Percentiles rank a stretch among this genome's conserved stretches.
Conservation (phyloP, 805 yeast genomes). For the Scheffersomyces amazonensis region DNA sequence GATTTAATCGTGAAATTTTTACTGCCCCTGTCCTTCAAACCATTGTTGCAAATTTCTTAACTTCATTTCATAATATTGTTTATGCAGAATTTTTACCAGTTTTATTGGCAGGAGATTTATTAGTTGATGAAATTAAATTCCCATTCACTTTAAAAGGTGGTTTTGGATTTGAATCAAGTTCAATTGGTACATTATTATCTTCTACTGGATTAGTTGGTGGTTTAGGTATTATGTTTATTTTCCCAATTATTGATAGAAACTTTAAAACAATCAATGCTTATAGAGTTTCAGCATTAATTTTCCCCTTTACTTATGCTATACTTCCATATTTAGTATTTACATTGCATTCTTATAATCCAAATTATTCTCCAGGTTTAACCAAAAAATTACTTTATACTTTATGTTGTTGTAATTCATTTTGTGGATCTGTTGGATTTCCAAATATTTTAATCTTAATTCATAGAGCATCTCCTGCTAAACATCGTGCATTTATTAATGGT, state of each 20-base stretch:
- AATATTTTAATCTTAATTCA: slow-evolving; percentile 52
- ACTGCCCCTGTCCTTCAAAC: slow-evolving; percentile 27
- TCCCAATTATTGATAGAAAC: slow-evolving; percentile 49
- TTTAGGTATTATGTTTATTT: slow-evolving; percentile 45
- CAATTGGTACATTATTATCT: slow-evolving; percentile 51
- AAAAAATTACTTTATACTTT: slow-evolving; percentile 23
- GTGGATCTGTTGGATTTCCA: slow-evolving; percentile 50
- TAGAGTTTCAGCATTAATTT: slow-evolving; percentile 34
- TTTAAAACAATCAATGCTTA: slow-evolving; percentile 46
- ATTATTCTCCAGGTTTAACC: slow-evolving; percentile 18
- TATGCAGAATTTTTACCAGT: slow-evolving; percentile 57
- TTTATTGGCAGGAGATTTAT: slow-evolving; percentile 39
- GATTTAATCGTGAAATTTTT: slow-evolving; percentile 20
- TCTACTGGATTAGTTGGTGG: slow-evolving; percentile 54
- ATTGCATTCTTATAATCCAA: slow-evolving; percentile 28
- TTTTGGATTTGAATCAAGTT: slow-evolving; percentile 42
- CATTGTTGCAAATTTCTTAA: slow-evolving; percentile 35
- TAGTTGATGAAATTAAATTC: slow-evolving; percentile 30
- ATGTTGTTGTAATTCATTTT: slow-evolving; percentile 27
- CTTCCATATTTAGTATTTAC: slow-evolving; percentile 50
- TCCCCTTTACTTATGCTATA: slow-evolving; percentile 43
- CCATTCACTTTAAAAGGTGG: slow-evolving; percentile 55
- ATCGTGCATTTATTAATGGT: slow-evolving; percentile 60
- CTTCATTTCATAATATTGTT: slow-evolving; percentile 48
- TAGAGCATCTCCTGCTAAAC: slow-evolving; percentile 49